Base-by-base conservation (phyloP, 1,139 yeast genomes). In the Kurtzmaniella natalensis region DNA sequence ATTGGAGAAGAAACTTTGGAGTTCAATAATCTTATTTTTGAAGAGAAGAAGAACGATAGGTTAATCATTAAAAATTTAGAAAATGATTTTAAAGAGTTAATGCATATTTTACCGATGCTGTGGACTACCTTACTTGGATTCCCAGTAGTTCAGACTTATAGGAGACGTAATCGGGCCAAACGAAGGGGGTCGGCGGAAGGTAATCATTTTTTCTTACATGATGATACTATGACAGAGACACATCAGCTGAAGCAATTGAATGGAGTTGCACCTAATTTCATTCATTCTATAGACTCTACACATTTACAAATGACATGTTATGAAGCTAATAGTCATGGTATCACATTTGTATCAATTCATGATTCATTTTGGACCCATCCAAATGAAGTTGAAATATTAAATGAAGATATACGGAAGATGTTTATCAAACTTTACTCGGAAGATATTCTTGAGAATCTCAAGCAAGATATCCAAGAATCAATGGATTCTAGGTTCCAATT, bases 311-410 rank as follows among this genome's bases (percentile, higher is more conserved):
- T 66, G 61, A 64, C 72, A 0, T 53, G 64, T 23, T 34, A 53
- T 18, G 54, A 50, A 3, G 57, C 63, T 3, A 28, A 39, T 11
- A 25, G 38, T 4, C 32, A 36, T 2, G 40, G 41, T 0, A 42
- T 65, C 10, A 45, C 58, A 6, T 66, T 68, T 48, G 66, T 56
- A 1, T 56, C 71, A 0, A 70, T 68, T 3, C 74, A 68, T 43
- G 74, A 68, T 43, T 64, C 72, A 8, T 68, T 55, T 40, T 68
- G 74, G 74, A 68, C 73, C 2, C 56, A 61, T 39, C 57, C 72
- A 0, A 32, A 50, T 15, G 53, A 60, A 26, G 70, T 63, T 5
- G 55, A 49, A 6, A 17, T 31, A 11, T 47, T 68, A 13, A 51
- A 60, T 1, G 34, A 19, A 5, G 35, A 60, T 1, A 42, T 66